phyloP scores from a whole-genome alignment of 768 basidiomycete species.

The Mrakia gelida region DNA sequence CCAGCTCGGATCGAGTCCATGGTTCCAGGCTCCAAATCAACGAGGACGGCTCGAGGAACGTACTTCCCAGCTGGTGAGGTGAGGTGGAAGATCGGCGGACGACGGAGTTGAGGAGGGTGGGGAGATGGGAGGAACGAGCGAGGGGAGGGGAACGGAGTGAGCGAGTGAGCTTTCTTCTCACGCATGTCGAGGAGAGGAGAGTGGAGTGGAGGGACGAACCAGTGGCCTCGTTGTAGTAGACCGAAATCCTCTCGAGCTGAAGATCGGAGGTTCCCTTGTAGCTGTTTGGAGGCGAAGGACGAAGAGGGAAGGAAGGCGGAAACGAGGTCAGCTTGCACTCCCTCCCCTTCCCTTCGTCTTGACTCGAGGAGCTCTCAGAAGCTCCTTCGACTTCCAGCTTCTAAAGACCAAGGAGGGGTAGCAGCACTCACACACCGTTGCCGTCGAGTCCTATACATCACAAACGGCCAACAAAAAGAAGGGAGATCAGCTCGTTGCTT shows the following conservation, averaged over 20 bases:
- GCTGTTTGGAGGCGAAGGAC: constrained; percentile 25
- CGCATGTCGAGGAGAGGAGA: no score
- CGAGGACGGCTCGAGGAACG: constrained; percentile 93
- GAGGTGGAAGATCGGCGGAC: neutral
- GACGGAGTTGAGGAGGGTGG: no score
- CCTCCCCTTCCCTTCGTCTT: no score
- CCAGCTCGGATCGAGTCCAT: constrained; percentile 49
- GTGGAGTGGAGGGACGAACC: constrained; percentile 37
- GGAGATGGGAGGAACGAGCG: neutral
- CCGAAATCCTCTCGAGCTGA: constrained; percentile 88
- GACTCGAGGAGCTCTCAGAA: neutral
- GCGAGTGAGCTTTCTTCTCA: neutral
- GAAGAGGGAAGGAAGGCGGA: neutral
- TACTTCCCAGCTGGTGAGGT: constrained; percentile 71
- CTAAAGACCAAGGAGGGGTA: neutral
- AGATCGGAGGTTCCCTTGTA: constrained; percentile 93
- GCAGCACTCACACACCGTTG: constrained; percentile 60
- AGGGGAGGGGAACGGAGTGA: neutral
- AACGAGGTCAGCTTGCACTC: neutral
- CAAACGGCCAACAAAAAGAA: neutral
- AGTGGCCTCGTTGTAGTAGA: constrained; percentile 96
- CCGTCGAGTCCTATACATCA: constrained; percentile 75
- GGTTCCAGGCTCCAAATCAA: constrained; percentile 92
- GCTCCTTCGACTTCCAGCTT: neutral
- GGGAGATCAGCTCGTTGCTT: neutral